A percentile compares a stretch with the other conserved stretches of the same genome.
phyloP scores from a whole-genome alignment of 2,329 filamentous ascomycete species.

The Penicillium hordei region DNA sequence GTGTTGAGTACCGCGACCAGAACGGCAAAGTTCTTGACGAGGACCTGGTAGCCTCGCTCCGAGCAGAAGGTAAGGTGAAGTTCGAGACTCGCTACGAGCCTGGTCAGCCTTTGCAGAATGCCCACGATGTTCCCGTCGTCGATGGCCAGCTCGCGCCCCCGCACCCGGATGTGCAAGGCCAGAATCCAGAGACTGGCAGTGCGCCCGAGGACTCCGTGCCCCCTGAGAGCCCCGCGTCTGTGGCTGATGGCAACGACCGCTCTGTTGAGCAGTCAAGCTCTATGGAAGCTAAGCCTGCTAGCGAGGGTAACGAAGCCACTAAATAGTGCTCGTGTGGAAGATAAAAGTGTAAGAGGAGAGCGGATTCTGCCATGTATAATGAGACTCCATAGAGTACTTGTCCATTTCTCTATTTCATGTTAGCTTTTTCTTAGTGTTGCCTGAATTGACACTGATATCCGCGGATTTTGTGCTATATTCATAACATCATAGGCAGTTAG shows the following conservation, averaged over 20 bases:
- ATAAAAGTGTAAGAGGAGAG: constrained; percentile 3
- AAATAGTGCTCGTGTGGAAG: constrained; percentile 24
- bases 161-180: constrained; percentile 58
- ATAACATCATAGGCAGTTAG: background rate
- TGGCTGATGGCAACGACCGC: constrained; percentile 37
- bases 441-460: constrained; percentile 4
- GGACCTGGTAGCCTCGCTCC: constrained; percentile 75
- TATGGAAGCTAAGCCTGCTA: constrained; percentile 47
- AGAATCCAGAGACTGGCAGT: constrained; percentile 57
- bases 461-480: background rate
- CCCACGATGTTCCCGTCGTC: constrained; percentile 66
- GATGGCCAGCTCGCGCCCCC: constrained; percentile 49
- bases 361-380: constrained; percentile 22
- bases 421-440: constrained; percentile 8
- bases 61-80: constrained; percentile 78
- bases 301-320: constrained; percentile 50
- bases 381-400: constrained; percentile 16
- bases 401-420: constrained; percentile 7
- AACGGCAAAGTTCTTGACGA: constrained; percentile 83
- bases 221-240: constrained; percentile 43
- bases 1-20: constrained; percentile 91
- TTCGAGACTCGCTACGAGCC: constrained; percentile 97
- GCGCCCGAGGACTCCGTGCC: constrained; percentile 38
- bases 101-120: constrained; percentile 74
- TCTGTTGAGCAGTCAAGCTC: constrained; percentile 38